Conservation (phyloP, 345 rosid species). For the Leavenworthia alabamica region DNA sequence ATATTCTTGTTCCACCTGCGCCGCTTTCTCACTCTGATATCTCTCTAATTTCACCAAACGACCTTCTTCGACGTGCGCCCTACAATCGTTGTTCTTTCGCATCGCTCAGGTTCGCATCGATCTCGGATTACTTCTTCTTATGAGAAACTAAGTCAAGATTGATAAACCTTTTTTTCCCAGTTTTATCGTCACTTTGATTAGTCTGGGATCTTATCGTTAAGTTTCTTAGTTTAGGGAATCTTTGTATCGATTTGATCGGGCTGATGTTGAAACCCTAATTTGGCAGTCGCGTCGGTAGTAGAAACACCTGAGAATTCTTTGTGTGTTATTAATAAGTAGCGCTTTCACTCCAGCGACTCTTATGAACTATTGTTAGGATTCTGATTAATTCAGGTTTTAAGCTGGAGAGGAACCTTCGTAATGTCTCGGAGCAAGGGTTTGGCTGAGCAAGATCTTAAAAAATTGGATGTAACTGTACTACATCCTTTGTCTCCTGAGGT, state of each 20-base stretch:
- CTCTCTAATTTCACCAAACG: no score
- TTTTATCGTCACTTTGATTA: background rate
- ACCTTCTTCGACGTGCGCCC: background rate
- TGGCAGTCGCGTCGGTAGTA: background rate
- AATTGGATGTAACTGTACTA: slow-evolving; percentile 68
- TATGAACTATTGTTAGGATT: background rate
- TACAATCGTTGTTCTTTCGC: background rate
- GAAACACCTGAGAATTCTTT: background rate
- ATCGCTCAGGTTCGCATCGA: slow-evolving; percentile 19
- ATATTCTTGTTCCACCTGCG: slow-evolving; percentile 6
- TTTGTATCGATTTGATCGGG: background rate
- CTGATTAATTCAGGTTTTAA: slow-evolving; percentile 1
- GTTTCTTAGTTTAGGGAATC: background rate
- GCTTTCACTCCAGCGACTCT: no score
- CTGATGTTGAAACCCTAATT: slow-evolving; percentile 1
- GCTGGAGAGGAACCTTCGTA: slow-evolving; percentile 3
- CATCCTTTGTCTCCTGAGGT: slow-evolving; percentile 97
- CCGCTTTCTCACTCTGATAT: no score
- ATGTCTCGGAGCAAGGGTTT: slow-evolving; percentile 84
- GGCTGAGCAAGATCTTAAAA: slow-evolving; percentile 86
- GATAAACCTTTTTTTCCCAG: background rate
- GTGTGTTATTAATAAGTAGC: background rate
- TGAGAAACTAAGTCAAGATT: background rate
- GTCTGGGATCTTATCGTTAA: background rate
- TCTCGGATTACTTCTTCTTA: background rate